These are phyloP conservation scores for Mallotus repandus DNA, from an alignment of 441 rosid species.

Conservation along the genomic window DNA sequence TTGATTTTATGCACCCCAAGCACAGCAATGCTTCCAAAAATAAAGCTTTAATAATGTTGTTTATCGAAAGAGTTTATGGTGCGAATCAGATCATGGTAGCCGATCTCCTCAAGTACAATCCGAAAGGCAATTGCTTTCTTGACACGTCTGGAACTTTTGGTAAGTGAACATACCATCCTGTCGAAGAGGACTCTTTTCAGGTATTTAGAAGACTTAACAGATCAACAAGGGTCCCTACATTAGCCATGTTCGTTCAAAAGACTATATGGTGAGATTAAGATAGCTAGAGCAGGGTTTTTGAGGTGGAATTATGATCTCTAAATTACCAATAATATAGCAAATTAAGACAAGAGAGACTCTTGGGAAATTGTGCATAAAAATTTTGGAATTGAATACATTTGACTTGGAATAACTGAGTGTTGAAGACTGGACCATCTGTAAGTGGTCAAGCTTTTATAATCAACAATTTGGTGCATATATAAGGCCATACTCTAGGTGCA, in stretches of 20 bases:
- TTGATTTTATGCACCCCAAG: constrained; percentile 20
- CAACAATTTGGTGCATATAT: no score
- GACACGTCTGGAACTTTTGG: constrained; percentile 19
- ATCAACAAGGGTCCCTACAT: constrained; percentile 27
- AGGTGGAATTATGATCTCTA: background rate
- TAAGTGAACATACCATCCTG: constrained; percentile 29
- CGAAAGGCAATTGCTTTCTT: constrained; percentile 31
- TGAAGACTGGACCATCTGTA: no score
- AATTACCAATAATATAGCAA: background rate
- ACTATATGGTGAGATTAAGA: background rate
- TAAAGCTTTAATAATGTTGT: constrained; percentile 24
- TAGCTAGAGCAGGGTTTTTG: no score
- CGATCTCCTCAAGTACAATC: constrained; percentile 34
- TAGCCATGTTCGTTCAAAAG: constrained; percentile 11
- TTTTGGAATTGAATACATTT: background rate
- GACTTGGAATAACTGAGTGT: background rate
- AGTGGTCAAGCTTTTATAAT: no score
- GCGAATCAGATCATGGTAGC: constrained; percentile 30
- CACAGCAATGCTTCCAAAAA: constrained; percentile 25
- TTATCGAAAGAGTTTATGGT: constrained; percentile 17
- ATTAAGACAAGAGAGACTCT: background rate
- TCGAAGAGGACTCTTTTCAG: constrained; percentile 33
- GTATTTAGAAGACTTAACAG: constrained; percentile 34
- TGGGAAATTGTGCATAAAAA: background rate
- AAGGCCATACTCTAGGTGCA: no score